Evolutionary conservation across 1,284 basidiomycete species (phyloP).

Genomic region (Hortiboletus rubellus): DNA sequence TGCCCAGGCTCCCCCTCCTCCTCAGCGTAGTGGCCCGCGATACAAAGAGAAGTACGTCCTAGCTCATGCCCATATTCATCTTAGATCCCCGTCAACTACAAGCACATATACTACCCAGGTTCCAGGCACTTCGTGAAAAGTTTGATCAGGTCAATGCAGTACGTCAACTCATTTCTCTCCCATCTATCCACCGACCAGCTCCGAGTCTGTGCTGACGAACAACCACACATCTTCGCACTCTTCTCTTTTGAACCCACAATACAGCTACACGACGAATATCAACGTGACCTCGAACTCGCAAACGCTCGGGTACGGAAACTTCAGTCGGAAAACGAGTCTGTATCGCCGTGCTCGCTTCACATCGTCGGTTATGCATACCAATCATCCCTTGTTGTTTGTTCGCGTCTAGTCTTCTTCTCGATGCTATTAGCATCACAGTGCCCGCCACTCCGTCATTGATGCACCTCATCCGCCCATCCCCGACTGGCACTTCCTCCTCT

Average conservation of each 20-base stretch:
- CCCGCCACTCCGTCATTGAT: conserved; percentile 34
- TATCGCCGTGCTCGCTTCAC: background rate
- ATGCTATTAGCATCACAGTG: conserved; percentile 34
- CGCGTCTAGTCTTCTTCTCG: conserved; percentile 31
- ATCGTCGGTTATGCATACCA: background rate
- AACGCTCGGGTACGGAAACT: conserved; percentile 52
- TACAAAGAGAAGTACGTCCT: conserved; percentile 36
- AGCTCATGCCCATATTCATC: background rate
- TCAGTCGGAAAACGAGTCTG: conserved; percentile 59
- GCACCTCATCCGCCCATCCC: conserved; percentile 33
- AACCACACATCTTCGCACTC: background rate
- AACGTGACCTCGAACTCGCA: conserved; percentile 48
- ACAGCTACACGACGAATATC: conserved; percentile 46
- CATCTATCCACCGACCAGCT: background rate
- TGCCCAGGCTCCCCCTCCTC: conserved; percentile 13
- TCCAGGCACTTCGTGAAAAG: conserved; percentile 52
- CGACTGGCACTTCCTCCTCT: conserved; percentile 23
- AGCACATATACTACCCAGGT: conserved; percentile 37
- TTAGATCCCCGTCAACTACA: background rate
- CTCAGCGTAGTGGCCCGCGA: conserved; percentile 25
- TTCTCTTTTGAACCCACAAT: background rate
- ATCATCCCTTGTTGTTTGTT: background rate
- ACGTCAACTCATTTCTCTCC: conserved; percentile 24
- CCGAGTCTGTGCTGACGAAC: background rate
- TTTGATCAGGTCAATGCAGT: conserved; percentile 54